Evolutionary conservation across 208 protist species (phyloP).

Genomic region (Novymonas esmeraldas): DNA sequence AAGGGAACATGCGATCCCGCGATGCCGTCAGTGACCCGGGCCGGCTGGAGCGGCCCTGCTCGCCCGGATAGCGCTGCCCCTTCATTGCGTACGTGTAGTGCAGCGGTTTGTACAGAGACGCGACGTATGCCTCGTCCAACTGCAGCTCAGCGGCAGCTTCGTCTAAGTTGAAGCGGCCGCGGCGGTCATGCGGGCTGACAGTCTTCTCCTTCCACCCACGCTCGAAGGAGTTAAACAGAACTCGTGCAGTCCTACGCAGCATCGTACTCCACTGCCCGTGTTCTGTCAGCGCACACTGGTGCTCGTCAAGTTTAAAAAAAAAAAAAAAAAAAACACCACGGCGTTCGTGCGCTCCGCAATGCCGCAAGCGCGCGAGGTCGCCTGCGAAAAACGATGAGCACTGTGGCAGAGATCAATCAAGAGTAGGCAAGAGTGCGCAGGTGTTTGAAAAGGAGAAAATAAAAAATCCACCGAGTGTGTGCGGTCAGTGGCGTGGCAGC

Average conservation of each 20-base stretch:
- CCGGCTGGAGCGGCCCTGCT: conserved; percentile 75
- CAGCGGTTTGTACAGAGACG: conserved; percentile 78
- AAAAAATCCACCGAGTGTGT: too few species aligned
- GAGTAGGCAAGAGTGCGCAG: too few species aligned
- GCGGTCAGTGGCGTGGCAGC: too few species aligned
- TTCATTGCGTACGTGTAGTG: conserved; percentile 82
- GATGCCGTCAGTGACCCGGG: conserved; percentile 67
- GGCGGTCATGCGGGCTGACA: conserved; percentile 58
- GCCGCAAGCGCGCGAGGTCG: too few species aligned
- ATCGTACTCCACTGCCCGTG: not conserved
- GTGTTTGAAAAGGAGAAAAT: too few species aligned
- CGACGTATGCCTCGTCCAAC: conserved; percentile 77
- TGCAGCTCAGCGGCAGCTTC: conserved; percentile 80
- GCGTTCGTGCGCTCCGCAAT: too few species aligned
- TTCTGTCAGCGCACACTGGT: not conserved
- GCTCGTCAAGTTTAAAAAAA: too few species aligned
- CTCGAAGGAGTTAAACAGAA: conserved; percentile 50
- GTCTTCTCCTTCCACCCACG: conserved; percentile 55
- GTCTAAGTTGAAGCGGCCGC: conserved; percentile 84
- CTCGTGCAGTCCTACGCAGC: conserved; percentile 25
- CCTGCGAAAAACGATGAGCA: too few species aligned
- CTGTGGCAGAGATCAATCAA: too few species aligned
- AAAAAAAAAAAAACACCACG: too few species aligned
- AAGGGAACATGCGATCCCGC: conserved; percentile 74
- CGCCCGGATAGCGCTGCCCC: conserved; percentile 82